Conservation (phyloP, 2,329 filamentous ascomycete species). For the Fusarium begoniae region DNA sequence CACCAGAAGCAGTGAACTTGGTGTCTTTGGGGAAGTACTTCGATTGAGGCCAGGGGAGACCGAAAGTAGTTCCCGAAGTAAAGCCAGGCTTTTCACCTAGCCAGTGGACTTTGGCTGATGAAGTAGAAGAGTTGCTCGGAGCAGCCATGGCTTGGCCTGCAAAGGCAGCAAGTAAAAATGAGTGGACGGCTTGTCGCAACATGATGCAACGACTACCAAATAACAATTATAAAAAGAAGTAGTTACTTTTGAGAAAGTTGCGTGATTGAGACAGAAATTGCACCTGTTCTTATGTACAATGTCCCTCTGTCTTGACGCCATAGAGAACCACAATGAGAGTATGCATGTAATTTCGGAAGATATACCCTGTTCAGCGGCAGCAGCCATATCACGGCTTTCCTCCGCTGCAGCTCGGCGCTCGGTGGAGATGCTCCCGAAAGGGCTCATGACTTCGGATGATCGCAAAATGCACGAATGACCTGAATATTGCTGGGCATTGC, state of each 20-base stretch:
- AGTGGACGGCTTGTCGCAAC: constrained; percentile 35
- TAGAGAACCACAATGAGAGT: constrained; percentile 23
- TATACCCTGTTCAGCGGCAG: constrained; percentile 20
- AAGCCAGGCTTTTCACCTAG: constrained; percentile 50
- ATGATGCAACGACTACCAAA: constrained; percentile 28
- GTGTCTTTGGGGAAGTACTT: constrained; percentile 50
- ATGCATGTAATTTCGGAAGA: constrained; percentile 31
- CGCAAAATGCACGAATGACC: neutral
- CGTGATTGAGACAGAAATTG: neutral
- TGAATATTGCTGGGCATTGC: neutral
- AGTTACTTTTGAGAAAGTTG: neutral
- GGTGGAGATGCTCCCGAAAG: constrained; percentile 8
- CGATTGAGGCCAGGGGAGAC: constrained; percentile 55
- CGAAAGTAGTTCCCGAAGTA: constrained; percentile 53
- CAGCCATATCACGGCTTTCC: neutral
- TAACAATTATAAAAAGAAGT: neutral
- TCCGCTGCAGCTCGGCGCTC: constrained; percentile 21
- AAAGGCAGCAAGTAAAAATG: constrained; percentile 24
- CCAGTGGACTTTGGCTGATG: constrained; percentile 49
- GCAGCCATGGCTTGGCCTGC: constrained; percentile 19
- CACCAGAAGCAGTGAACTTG: constrained; percentile 46
- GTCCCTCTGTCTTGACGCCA: constrained; percentile 20
- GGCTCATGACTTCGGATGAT: neutral
- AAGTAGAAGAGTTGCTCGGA: constrained; percentile 31
- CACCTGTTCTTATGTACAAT: constrained; percentile 8